Base-by-base conservation (phyloP, 352 stramenopile genomes). In the Pythium phragmiticola region DNA sequence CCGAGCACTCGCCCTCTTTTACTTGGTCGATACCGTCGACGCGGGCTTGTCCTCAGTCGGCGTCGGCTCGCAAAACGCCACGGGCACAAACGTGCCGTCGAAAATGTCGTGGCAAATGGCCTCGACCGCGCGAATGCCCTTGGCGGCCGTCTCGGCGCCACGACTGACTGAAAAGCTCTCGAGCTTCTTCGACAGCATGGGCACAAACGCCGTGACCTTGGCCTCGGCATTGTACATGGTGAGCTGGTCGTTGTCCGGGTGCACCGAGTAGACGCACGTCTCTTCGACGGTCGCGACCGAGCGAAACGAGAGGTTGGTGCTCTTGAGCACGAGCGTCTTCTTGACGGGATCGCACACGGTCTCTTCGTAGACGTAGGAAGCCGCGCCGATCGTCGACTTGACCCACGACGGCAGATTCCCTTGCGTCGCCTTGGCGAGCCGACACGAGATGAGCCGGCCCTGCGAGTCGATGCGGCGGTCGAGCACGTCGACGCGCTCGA, bases 71-170 rank as follows among this genome's bases (percentile, higher is more conserved):
- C 84, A 94, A 21, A 84, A 72, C 12, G 80, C 69, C 30, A 73
- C 66, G 7, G 84, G 80, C 45, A 81, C 76, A 50, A 92, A 93
- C 28, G 80, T 92, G 41, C 86, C 86, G 55, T 95, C 73, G 56
- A 93, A 95, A 68, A 95, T 92, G 57, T 95, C 82, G 47, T 88
- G 75, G 73, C 86, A 95, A 68, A 95, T 89, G 33, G 73, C 68
- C 60, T 95, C 86, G 52, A 95, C 77, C 21, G 82, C 84, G 50
- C 80, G 73, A 57, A 95, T 91, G 58, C 86, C 86, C 68, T 90
- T 91, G 30, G 82, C 76, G 33, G 86, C 86, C 7, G 82, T 95
- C 28, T 92, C 84, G 34, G 82, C 80, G 53, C 84, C 86, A 42
- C 81, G 77, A 28, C 66, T 79, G 49, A 89, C 79, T 17, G 82